Evolutionary conservation across 495 filamentous ascomycete genomes (phyloP), one percentile per base, ranked within the genome.

Genomic region (Cladorrhinum samala): DNA sequence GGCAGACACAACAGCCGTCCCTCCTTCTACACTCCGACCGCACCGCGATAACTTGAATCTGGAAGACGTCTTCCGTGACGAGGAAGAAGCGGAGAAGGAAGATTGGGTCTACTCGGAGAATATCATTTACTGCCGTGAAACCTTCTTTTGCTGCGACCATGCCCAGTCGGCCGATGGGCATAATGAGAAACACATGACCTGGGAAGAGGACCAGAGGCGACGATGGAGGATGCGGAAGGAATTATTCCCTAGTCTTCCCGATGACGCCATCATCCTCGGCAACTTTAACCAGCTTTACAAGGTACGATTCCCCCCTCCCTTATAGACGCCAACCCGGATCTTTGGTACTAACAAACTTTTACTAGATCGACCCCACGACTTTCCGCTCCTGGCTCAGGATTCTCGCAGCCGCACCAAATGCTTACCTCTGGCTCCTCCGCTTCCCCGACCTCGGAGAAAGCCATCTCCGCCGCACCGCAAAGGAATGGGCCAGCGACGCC

Each of bases 251-350:
- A 75, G 78, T 9, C 75, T 99, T 19, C 74, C 81, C 11, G 87
- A 96, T 55, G 86, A 96, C 62, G 80, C 82, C 20, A 84, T 99
- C 60, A 96, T 99, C 57, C 79, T 99, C 41, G 93, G 88, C 9
- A 99, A 99, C 71, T 99, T 99, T 69, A 99, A 99, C 68, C 93
- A 99, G 70, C 73, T 99, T 20, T 99, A 99, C 75, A 99, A 99
- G 86, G 93, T 94, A 75, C 60, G 74, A 30, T 24, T 46, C 3
- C 2, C 27, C 14, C 5, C n/a, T n/a, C n/a, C n/a, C n/a, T n/a
- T n/a, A n/a, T n/a, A n/a, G n/a, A n/a, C n/a, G n/a, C n/a, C n/a
- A n/a, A n/a, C n/a, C n/a, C n/a, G n/a, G n/a, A n/a, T n/a, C n/a
- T n/a, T n/a, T n/a, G n/a, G n/a, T n/a, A n/a, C n/a, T n/a, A n/a